Evolutionary conservation across 352 stramenopile genomes (phyloP), one percentile per base, ranked within the genome.

Genomic region (Globisporangium irregulare): DNA sequence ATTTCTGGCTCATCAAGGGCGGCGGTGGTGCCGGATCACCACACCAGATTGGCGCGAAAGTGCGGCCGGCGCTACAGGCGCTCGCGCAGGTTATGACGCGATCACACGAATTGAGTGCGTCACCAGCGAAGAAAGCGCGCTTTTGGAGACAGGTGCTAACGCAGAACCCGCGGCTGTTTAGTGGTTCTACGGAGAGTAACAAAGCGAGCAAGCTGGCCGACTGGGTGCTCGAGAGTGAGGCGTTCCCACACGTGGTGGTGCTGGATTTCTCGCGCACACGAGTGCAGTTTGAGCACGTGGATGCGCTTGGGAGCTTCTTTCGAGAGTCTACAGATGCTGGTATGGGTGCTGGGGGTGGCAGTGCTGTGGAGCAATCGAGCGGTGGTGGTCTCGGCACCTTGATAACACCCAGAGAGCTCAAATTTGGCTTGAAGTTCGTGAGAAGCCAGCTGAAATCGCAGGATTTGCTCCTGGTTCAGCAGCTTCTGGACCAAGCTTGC

Each of bases 401-500:
- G n/a, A 20, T 9, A 3, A 32, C 29, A 48, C 27, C 55, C 34
- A 18, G 18, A 22, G 27, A 18, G 29, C 20, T 34, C 20, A 50
- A 51, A 18, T 22, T 66, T 18, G 46, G 24, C 25, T 36, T 66
- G 27, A 51, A 32, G 25, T 62, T 68, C 29, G 27, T 38, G 18
- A 29, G 57, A 25, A 58, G 54, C 10, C 53, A 46, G 27, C 63
- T 65, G 4, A 34, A 15, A 18, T 58, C 56, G 3, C 46, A 56
- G 20, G 55, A 59, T 32, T 24, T 70, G n/a, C 9, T 59, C 12
- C 9, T 70, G n/a, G n/a, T 66, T 5, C 58, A 57, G 12, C 24
- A 65, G 58, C 27, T 55, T 27, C 34, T 70, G 7, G 46, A 70
- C 8, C 6, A 25, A 56, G 20, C 48, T 18, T 61, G 51, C 24